Conservation (phyloP, 257 asterid genomes). For the Plantago major region DNA sequence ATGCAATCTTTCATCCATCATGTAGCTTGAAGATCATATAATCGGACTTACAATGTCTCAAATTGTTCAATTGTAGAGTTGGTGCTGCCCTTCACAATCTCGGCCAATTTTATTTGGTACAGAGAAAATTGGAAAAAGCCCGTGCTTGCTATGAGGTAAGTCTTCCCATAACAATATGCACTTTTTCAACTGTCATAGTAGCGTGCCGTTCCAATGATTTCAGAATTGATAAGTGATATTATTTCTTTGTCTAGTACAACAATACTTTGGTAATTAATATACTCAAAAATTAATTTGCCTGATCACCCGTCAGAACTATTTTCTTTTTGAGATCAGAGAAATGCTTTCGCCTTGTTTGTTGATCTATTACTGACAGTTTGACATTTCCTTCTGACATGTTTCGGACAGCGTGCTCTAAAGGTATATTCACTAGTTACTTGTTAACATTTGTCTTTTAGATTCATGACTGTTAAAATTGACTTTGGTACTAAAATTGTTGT, state of each 20-base stretch:
- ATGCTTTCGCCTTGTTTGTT: conserved; percentile 17
- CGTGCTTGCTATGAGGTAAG: conserved; percentile 80
- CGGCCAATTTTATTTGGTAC: conserved; percentile 76
- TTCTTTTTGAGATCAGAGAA: no score
- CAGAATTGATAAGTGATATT: no score
- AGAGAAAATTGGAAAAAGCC: conserved; percentile 62
- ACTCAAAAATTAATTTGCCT: no score
- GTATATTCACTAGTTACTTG: conserved; percentile 37
- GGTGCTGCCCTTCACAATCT: conserved; percentile 97
- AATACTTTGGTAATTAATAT: no score
- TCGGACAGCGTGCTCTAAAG: conserved; percentile 88
- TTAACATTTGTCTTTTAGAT: conserved; percentile 23
- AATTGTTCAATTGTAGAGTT: conserved; percentile 44
- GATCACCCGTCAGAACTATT: no score
- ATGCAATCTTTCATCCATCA: not conserved
- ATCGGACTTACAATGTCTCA: conserved; percentile 10
- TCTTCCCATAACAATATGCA: not conserved
- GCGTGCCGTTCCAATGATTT: not conserved
- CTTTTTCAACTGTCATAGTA: not conserved
- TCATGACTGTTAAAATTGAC: conserved; percentile 21
- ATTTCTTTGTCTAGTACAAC: no score
- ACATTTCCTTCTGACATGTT: conserved; percentile 22
- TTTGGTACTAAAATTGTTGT: conserved; percentile 22
- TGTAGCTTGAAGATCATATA: conserved; percentile 16
- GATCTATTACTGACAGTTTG: conserved; percentile 21